Base-by-base conservation (phyloP, 495 filamentous ascomycete species). In the Penicillium manginii region DNA sequence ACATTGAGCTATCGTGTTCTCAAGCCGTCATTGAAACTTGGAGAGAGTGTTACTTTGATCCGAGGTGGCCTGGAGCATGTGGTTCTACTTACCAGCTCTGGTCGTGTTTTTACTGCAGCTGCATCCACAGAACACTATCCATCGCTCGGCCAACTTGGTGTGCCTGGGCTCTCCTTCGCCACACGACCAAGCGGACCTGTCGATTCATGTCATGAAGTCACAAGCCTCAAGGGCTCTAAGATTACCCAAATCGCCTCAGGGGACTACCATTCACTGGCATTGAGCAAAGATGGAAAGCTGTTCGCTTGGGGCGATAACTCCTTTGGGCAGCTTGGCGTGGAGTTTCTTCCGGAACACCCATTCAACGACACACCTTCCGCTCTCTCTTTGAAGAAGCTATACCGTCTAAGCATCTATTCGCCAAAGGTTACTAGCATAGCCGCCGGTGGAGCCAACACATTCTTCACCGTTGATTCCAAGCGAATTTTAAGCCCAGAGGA, bases 231-330 rank as follows among this genome's bases (percentile, higher is more conserved):
- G 43, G 87, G 84, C 4, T 84, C 82, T 46, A 79, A 85, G 29
- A 85, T 96, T 39, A 71, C 77, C 8, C 78, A 88, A 50, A 86
- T 98, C 55, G 92, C 93, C 0, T 70, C 91, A 11, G 94, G 94
- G 26, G 92, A 96, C 67, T 88, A 88, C 60, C 94, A 98, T 71
- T 93, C 92, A 23, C 74, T 97, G 11, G 88, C 81, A 1, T 78
- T 91, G 17, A 90, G 92, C 65, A 81, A 78, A 23, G 75, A 89
- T 43, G 94, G 94, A 37, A 80, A 83, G 22, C 81, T 92, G n/a
- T 96, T 92, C 71, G 78, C 85, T 23, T 98, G 96, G 72, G 94
- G 94, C 19, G 92, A 97, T 68, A 98, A 98, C 70, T 86, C 87
- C 0, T 80, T 82, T 53, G 94, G 94, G 32, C 94, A 98, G 71